phyloP scores from a whole-genome alignment of 1,139 yeast genomes.

The Hemisphaericaspora subhashii region DNA sequence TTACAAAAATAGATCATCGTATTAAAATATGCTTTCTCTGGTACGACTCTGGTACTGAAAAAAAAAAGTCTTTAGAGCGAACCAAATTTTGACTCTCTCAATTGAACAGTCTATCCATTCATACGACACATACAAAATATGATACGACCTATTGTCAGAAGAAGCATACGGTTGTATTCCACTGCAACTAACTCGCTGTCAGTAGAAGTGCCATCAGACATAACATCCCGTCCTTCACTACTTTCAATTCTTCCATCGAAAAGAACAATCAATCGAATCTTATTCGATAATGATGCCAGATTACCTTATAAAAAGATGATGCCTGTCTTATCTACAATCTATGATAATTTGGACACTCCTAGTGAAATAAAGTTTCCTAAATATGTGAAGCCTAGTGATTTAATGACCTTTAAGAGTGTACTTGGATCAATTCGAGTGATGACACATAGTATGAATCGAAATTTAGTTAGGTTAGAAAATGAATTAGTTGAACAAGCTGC shows the following conservation, averaged over 20 bases:
- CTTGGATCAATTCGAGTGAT: constrained; percentile 61
- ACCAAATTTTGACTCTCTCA: no score
- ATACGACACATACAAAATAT: background rate
- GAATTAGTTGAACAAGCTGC: constrained; percentile 79
- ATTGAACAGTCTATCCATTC: no score
- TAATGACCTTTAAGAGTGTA: constrained; percentile 68
- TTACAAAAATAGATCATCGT: no score
- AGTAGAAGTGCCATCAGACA: no score
- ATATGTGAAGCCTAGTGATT: constrained; percentile 52
- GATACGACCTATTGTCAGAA: background rate
- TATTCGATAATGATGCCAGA: constrained; percentile 66
- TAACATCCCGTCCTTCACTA: constrained; percentile 40
- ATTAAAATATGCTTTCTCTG: no score
- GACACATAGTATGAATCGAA: constrained; percentile 57
- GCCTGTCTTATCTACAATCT: constrained; percentile 53
- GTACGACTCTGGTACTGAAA: no score
- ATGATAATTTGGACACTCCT: constrained; percentile 43
- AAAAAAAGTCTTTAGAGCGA: no score
- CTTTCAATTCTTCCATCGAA: constrained; percentile 57
- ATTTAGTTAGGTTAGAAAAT: constrained; percentile 62
- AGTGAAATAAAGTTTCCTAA: constrained; percentile 38
- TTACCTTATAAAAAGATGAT: constrained; percentile 53
- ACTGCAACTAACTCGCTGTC: background rate
- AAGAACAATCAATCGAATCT: constrained; percentile 53
- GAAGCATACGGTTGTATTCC: background rate